phyloP scores from a whole-genome alignment of 345 rosid genomes.

The Noccaea bulbosa region DNA sequence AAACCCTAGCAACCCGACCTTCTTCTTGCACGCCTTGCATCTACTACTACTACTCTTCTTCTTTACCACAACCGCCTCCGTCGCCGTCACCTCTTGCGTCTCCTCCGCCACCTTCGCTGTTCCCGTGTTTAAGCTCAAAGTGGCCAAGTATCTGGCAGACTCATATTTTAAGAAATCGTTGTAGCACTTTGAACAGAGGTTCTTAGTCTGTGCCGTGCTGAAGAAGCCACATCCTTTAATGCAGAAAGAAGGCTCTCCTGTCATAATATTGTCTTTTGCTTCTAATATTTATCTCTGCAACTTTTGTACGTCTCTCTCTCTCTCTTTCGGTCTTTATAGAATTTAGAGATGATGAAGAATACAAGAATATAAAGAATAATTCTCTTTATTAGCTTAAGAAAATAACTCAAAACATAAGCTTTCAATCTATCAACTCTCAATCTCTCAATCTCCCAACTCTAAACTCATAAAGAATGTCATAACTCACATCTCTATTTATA shows the following conservation, averaged over 20 bases:
- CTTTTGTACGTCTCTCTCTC: neutral
- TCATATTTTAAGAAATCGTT: constrained; percentile 33
- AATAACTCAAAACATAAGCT: too few relatives aligned
- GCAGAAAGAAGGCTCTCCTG: constrained; percentile 36
- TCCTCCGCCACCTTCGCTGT: neutral
- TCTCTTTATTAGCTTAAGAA: too few relatives aligned
- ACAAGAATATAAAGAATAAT: too few relatives aligned
- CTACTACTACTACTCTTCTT: neutral
- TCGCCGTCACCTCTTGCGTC: neutral
- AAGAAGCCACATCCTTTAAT: constrained; percentile 43
- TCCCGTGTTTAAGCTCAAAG: neutral
- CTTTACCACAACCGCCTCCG: neutral
- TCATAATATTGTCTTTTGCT: constrained; percentile 6
- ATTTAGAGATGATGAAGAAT: too few relatives aligned
- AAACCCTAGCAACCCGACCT: constrained; percentile 52
- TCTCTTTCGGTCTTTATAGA: too few relatives aligned
- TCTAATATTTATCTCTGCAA: neutral
- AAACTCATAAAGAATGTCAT: too few relatives aligned
- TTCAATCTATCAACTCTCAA: too few relatives aligned
- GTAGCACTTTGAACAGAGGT: constrained; percentile 47
- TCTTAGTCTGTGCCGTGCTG: constrained; percentile 34
- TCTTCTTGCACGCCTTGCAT: constrained; percentile 48
- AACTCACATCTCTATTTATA: too few relatives aligned
- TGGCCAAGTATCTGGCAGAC: constrained; percentile 10
- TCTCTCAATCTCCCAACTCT: too few relatives aligned